phyloP scores from a whole-genome alignment of 2,329 filamentous ascomycete genomes.

The Periconia sp. region DNA sequence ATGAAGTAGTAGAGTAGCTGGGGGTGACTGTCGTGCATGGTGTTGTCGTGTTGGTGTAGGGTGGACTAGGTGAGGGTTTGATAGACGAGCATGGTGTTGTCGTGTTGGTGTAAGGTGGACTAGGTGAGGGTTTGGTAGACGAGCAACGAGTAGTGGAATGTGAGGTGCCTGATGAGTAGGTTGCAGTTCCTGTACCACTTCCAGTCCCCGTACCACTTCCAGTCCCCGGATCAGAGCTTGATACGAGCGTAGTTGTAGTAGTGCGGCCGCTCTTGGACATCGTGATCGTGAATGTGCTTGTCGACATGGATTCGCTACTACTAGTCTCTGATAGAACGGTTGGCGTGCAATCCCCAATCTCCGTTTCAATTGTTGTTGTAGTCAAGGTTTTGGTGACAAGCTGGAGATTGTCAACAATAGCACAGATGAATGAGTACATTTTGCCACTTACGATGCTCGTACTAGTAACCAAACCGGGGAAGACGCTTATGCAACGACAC shows the following conservation, averaged over 20 bases:
- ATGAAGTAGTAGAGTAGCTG: neutral
- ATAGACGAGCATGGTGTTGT: neutral
- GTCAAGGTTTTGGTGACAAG: constrained; percentile 16
- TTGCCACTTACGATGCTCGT: constrained; percentile 27
- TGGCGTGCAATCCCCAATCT: constrained; percentile 4
- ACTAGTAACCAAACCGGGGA: constrained; percentile 16
- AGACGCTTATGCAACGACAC: constrained; percentile 32
- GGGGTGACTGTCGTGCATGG: constrained; percentile 1
- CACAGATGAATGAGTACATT: constrained; percentile 4
- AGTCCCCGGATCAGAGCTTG: constrained; percentile 6
- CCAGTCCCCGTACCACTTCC: constrained; percentile 6
- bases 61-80: neutral
- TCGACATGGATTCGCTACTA: neutral
- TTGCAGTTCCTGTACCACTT: constrained; percentile 1
- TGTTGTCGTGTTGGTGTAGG: constrained; percentile 1
- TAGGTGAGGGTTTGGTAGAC: neutral
- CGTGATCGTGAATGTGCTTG: constrained; percentile 12
- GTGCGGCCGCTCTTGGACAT: constrained; percentile 8
- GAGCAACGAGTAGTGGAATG: neutral
- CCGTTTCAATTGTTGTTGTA: constrained; percentile 1
- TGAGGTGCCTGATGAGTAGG: neutral
- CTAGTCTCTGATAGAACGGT: neutral
- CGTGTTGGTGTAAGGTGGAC: constrained; percentile 2
- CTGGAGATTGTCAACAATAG: no score
- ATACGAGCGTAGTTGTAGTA: constrained; percentile 9